Evolutionary conservation across 2,329 filamentous ascomycete species (phyloP).

Genomic region (Aspergillus sojae): DNA sequence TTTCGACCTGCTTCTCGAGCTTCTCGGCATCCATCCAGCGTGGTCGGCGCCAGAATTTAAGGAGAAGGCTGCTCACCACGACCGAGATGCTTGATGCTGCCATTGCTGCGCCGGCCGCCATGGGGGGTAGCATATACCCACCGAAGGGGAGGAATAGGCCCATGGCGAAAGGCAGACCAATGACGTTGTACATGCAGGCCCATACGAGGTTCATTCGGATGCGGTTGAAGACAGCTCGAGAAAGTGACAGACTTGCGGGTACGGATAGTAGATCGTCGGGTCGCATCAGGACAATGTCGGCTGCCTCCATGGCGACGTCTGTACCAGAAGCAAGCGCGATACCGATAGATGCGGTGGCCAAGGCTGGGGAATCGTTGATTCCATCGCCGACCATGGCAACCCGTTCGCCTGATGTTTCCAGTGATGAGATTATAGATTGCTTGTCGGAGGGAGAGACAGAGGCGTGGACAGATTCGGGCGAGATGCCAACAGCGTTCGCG

Average conservation of each 20-base stretch:
- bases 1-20: slow-evolving; percentile 59
- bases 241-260: slow-evolving; percentile 80
- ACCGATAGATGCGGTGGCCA: slow-evolving; percentile 88
- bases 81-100: slow-evolving; percentile 88
- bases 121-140: slow-evolving; percentile 78
- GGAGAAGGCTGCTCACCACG: slow-evolving; percentile 76
- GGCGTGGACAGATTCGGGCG: slow-evolving; percentile 73
- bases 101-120: slow-evolving; percentile 95
- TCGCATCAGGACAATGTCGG: slow-evolving; percentile 93
- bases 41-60: slow-evolving; percentile 85
- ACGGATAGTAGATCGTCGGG: slow-evolving; percentile 90
- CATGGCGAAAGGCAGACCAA: slow-evolving; percentile 96
- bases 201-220: slow-evolving; percentile 93
- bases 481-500: slow-evolving; percentile 79
- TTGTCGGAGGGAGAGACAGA: slow-evolving; percentile 92
- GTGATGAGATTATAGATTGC: slow-evolving; percentile 75
- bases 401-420: slow-evolving; percentile 73
- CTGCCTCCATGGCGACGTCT: slow-evolving; percentile 96
- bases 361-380: slow-evolving; percentile 95
- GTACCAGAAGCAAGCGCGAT: slow-evolving; percentile 92
- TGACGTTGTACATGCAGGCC: slow-evolving; percentile 89
- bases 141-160: slow-evolving; percentile 91
- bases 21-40: slow-evolving; percentile 78
- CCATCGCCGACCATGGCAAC: slow-evolving; percentile 98
- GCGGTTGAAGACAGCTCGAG: slow-evolving; percentile 80